These are phyloP conservation scores for Hypoxylon sp. DNA, from an alignment of 2,329 filamentous ascomycete species.

Conservation along the genomic window DNA sequence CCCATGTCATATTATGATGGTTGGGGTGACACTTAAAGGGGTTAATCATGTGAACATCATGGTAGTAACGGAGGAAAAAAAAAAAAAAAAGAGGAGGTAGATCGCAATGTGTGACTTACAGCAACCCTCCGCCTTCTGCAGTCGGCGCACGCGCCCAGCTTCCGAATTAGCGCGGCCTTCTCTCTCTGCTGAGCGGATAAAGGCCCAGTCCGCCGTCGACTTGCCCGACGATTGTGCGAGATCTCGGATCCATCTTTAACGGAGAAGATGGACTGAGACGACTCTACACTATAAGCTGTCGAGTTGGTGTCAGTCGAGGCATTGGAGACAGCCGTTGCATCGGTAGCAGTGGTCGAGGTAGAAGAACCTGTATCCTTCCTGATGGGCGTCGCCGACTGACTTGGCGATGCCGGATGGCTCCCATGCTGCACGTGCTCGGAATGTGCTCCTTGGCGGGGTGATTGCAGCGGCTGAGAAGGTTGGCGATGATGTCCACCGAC, in stretches of 20 bases:
- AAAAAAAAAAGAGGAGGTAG: conserved; percentile 11
- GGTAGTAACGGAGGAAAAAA: conserved; percentile 17
- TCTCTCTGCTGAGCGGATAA: conserved; percentile 71
- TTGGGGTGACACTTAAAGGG: conserved; percentile 68
- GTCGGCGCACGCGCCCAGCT: conserved; percentile 70
- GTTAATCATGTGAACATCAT: conserved; percentile 48
- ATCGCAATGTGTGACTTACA: conserved; percentile 61
- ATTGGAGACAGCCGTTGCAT: conserved; percentile 56
- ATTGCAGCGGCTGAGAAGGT: conserved; percentile 46
- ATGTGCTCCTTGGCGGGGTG: conserved; percentile 50
- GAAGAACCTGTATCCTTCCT: conserved; percentile 69
- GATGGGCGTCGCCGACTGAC: conserved; percentile 52
- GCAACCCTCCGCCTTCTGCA: conserved; percentile 71
- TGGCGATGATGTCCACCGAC: conserved; percentile 33
- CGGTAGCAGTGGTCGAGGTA: conserved; percentile 66
- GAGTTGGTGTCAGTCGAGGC: conserved; percentile 63
- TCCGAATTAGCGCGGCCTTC: conserved; percentile 72
- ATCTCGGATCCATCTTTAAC: conserved; percentile 69
- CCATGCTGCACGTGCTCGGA: conserved; percentile 51
- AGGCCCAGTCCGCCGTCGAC: conserved; percentile 71
- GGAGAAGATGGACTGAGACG: conserved; percentile 70
- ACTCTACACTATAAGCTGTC: conserved; percentile 68
- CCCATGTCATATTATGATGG: conserved; percentile 74
- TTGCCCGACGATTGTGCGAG: conserved; percentile 68
- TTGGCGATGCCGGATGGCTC: conserved; percentile 50